These are phyloP conservation scores for Asterophora parasitica DNA, from an alignment of 768 basidiomycete species.

Conservation along the genomic window DNA sequence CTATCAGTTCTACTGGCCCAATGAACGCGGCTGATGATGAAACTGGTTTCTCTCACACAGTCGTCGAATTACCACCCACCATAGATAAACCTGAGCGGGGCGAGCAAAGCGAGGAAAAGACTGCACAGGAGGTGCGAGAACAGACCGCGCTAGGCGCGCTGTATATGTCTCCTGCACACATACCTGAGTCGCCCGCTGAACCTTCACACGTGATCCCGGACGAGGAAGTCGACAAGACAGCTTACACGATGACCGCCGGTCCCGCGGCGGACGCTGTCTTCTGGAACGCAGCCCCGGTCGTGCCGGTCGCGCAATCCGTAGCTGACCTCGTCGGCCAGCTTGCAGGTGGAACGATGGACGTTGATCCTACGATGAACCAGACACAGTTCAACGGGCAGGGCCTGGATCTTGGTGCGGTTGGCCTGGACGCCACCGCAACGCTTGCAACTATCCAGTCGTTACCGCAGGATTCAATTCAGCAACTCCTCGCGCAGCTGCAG, in stretches of 20 bases:
- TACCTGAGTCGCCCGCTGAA: conserved; percentile 78
- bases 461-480: conserved; percentile 60
- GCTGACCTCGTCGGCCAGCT: conserved; percentile 69
- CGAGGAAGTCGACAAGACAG: conserved; percentile 63
- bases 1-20: conserved; percentile 7
- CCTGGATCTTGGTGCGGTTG: conserved; percentile 34
- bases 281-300: conserved; percentile 46
- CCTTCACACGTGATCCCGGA: conserved; percentile 55
- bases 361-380: conserved; percentile 33
- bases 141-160: conserved; percentile 69
- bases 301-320: conserved; percentile 40
- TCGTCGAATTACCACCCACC: conserved; percentile 57
- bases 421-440: conserved; percentile 41
- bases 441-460: conserved; percentile 40
- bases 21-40: neutral
- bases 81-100: conserved; percentile 55
- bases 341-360: conserved; percentile 35
- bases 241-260: conserved; percentile 64
- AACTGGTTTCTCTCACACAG: conserved; percentile 31
- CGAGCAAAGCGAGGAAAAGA: conserved; percentile 62
- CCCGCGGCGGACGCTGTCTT: conserved; percentile 62
- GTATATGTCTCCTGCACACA: conserved; percentile 65
- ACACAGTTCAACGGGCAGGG: conserved; percentile 26
- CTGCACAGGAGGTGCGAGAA: conserved; percentile 71
- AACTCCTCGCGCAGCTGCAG: conserved; percentile 45